Percentiles rank a stretch among this genome's conserved stretches.
Conservation (phyloP, 2,329 filamentous ascomycete genomes). For the Corinectria fuckeliana region DNA sequence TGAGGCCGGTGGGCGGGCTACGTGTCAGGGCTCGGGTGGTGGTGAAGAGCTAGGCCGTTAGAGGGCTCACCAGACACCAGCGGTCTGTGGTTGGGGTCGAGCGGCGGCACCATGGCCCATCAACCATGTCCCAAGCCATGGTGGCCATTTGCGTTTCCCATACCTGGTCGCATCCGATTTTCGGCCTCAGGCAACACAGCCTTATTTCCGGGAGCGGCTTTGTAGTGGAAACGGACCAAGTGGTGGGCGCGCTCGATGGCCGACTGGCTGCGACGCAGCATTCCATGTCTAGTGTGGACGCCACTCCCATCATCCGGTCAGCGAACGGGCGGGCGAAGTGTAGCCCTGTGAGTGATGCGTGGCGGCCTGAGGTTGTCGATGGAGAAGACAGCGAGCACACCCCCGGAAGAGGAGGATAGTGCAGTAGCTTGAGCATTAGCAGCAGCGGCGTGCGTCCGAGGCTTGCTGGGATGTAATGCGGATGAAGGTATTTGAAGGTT, state of each 20-base stretch:
- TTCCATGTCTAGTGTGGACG: constrained; percentile 33
- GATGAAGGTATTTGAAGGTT: constrained; percentile 13
- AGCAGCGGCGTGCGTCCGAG: constrained; percentile 16
- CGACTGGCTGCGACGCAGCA: constrained; percentile 31
- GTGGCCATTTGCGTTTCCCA: constrained; percentile 37
- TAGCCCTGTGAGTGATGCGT: constrained; percentile 18
- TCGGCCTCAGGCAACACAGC: constrained; percentile 28
- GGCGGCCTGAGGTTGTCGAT: constrained; percentile 23
- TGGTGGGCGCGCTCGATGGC: constrained; percentile 25
- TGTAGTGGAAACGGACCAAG: constrained; percentile 7
- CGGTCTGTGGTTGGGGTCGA: constrained; percentile 30
- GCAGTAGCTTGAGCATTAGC: constrained; percentile 26
- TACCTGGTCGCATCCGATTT: constrained; percentile 32
- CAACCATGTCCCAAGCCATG: constrained; percentile 17
- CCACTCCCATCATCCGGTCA: constrained; percentile 41
- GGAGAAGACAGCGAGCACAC: constrained; percentile 7
- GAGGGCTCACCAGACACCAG: constrained; percentile 20
- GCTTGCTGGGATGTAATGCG: constrained; percentile 15
- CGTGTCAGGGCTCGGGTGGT: constrained; percentile 25
- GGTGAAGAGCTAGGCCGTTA: constrained; percentile 23
- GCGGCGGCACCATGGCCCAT: constrained; percentile 18
- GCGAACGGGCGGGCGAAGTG: constrained; percentile 35
- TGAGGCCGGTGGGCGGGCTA: constrained; percentile 23
- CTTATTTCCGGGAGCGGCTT: constrained; percentile 36
- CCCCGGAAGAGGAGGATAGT: constrained; percentile 16